Evolutionary conservation across 192 early-diverging fungal genomes (phyloP).

Genomic region (Rhizoclosmatium globosum): DNA sequence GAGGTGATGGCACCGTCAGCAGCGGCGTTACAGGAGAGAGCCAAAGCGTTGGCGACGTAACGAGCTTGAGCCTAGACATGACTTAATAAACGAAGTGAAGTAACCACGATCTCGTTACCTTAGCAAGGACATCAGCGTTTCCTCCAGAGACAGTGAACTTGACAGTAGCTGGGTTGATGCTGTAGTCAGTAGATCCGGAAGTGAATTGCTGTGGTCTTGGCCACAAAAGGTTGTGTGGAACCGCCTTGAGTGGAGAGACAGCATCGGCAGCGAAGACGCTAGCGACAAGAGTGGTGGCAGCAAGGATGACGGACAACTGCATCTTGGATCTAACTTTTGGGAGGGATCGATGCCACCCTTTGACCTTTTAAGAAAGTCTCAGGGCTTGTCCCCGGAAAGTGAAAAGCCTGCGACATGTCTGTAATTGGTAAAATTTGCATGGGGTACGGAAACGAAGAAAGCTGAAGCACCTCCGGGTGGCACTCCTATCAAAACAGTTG

Average conservation of each 20-base stretch:
- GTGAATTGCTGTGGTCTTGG: slow-evolving; percentile 20
- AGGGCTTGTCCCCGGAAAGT: too few species aligned
- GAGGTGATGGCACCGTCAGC: background rate
- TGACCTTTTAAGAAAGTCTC: too few species aligned
- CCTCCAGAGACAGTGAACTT: background rate
- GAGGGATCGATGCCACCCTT: too few species aligned
- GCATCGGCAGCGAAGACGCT: background rate
- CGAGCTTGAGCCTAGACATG: background rate
- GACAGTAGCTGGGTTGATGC: slow-evolving; percentile 7
- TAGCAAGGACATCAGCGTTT: background rate
- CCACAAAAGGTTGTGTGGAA: slow-evolving; percentile 20
- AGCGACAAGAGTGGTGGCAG: background rate
- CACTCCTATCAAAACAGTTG: too few species aligned
- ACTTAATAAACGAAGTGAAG: background rate
- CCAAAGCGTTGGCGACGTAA: background rate
- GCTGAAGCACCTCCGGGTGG: too few species aligned
- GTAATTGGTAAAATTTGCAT: too few species aligned
- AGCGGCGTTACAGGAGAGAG: background rate
- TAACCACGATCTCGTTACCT: too few species aligned
- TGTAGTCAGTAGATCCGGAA: background rate
- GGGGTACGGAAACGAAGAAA: too few species aligned
- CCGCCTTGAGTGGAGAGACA: background rate
- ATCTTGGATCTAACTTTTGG: too few species aligned
- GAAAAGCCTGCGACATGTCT: too few species aligned
- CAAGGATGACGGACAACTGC: background rate